These are phyloP conservation scores for Exobasidium cylindrosporum DNA, from an alignment of 1,284 basidiomycete species.

Conservation along the genomic window DNA sequence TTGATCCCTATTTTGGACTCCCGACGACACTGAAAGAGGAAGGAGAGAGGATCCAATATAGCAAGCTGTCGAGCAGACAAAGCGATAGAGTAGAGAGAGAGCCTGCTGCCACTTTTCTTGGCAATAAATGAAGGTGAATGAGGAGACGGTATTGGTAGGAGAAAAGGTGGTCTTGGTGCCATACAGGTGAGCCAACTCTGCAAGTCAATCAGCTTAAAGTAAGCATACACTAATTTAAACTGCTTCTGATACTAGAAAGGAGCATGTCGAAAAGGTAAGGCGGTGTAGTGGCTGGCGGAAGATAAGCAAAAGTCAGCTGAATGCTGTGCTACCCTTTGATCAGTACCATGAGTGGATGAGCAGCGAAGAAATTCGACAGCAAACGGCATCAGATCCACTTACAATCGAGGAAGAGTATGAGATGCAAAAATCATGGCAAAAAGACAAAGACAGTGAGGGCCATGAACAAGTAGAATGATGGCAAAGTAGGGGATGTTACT, in stretches of 20 bases:
- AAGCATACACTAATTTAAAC: too few species aligned
- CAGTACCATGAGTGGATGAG: constrained; percentile 88
- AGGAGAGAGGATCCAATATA: too few species aligned
- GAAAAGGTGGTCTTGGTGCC: constrained; percentile 69
- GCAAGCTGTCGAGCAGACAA: too few species aligned
- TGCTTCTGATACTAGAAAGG: constrained; percentile 55
- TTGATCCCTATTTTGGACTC: too few species aligned
- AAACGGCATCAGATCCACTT: constrained; percentile 83
- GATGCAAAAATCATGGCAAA: constrained; percentile 87
- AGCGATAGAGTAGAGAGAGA: too few species aligned
- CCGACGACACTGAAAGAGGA: too few species aligned
- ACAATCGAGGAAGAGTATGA: constrained; percentile 79
- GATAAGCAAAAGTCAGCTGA: too few species aligned
- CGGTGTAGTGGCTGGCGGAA: background rate
- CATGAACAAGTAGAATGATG: background rate
- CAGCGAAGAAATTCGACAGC: constrained; percentile 68
- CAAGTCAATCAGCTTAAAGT: too few species aligned
- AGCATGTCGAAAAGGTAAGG: constrained; percentile 65
- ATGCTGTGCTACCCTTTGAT: background rate
- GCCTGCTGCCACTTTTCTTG: background rate
- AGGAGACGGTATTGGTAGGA: constrained; percentile 66
- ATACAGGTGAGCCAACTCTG: constrained; percentile 66
- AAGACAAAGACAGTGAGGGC: constrained; percentile 75
- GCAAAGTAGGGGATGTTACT: background rate
- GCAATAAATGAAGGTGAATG: constrained; percentile 64